Base-by-base conservation (phyloP, 257 asterid species). In the Datura wrightii region DNA sequence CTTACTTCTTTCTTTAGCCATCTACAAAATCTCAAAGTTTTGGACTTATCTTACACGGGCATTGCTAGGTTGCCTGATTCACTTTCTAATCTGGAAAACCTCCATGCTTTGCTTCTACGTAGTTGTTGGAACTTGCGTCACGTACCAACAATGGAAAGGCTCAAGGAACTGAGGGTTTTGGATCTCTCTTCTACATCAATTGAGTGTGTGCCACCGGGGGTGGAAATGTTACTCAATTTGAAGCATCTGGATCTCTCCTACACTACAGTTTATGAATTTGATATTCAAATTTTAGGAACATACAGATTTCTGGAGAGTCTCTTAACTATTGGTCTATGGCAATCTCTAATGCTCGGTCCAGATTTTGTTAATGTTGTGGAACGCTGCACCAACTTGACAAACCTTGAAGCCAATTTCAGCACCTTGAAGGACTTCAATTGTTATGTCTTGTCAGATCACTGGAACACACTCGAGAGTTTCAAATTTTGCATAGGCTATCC, bases 1-100 rank as follows among this genome's bases (percentile, higher is more conserved):
- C 15, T 8, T 63, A 53, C 82, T 53, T 10, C 67, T 31, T 89
- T 89, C 87, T 89, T 89, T 65, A 19, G 63, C 46, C 86, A 85
- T 50, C 41, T 83, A 85, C 39, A 2, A 46, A 63, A 46, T 41
- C 88, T 89, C 41, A 56, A 66, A 83, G 82, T 89, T 63, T 70
- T 89, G 44, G 87, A 89, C 78, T 80, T 89, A 50, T 87, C 89
- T 46, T 89, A 82, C 65, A 87, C 89, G 2, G 90, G 89, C 52
- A 58, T 88, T 3, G 3, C 13, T 7, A 5, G 1, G 16, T 81
- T 88, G 70, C 90, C 90, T 5, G 83, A 80, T 4, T 88, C 89
- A 78, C 46, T 88, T n/a, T 83, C 87, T n/a, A 53, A 65, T 82
- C 79, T 88, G 50, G 44, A 19, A 59, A 86, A 78, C 65, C 89